phyloP scores from a whole-genome alignment of 768 basidiomycete genomes.

The Serpula lacrymans region DNA sequence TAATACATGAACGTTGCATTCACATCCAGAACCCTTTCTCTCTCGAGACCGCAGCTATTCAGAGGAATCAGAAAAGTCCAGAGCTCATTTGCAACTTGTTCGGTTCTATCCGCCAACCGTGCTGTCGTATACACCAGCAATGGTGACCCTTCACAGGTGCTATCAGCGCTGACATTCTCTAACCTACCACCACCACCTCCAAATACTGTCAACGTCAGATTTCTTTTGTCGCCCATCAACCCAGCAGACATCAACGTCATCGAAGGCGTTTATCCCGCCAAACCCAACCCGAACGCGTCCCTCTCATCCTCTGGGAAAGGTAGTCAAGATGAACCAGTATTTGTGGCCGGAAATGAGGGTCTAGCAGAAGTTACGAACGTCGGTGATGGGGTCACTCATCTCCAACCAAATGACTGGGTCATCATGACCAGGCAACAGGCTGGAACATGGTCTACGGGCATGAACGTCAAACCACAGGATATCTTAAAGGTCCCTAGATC shows the following conservation, averaged over 20 bases:
- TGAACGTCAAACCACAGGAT: conserved; percentile 51
- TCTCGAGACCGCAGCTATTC: too few relatives aligned
- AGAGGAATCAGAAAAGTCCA: too few relatives aligned
- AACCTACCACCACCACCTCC: conserved; percentile 50
- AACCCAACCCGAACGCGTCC: conserved; percentile 41
- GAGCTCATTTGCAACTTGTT: conserved; percentile 33
- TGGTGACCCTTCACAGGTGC: conserved; percentile 62
- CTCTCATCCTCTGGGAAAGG: conserved; percentile 32
- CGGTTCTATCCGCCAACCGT: conserved; percentile 39
- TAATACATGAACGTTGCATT: conserved; percentile 26
- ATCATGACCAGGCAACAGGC: conserved; percentile 62
- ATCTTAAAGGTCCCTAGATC: conserved; percentile 57
- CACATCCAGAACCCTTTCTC: too few relatives aligned
- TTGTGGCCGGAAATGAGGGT: conserved; percentile 76
- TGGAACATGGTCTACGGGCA: conserved; percentile 73
- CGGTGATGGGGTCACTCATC: conserved; percentile 47
- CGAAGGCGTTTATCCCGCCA: conserved; percentile 77
- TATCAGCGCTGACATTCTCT: conserved; percentile 51
- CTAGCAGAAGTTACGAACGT: conserved; percentile 62
- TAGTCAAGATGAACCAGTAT: conserved; percentile 37
- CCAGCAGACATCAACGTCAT: conserved; percentile 81
- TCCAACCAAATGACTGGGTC: conserved; percentile 68
- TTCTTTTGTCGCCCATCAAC: conserved; percentile 73
- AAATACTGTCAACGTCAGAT: conserved; percentile 60
- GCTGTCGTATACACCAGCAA: conserved; percentile 61